Evolutionary conservation across 106 monocot species (phyloP), one percentile per base, ranked within the genome.

Genomic region (Gastrodia elata): DNA sequence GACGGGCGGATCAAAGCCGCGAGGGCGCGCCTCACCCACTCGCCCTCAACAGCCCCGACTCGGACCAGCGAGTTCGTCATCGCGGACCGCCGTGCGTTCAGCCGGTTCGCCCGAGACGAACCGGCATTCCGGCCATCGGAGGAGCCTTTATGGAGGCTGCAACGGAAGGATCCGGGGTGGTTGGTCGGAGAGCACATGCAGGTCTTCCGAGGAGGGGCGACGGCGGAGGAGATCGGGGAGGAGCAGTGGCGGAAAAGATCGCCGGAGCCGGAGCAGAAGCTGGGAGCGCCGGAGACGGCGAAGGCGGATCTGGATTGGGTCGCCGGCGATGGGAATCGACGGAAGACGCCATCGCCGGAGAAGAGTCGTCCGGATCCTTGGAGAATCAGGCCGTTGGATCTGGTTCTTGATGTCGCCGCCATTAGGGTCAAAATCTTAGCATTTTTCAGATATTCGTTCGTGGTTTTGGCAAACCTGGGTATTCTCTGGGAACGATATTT

Each of bases 151-250:
- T 88, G 88, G 55, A 88, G 82, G 37, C 81, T 70, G 80, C 88
- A 88, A 1, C 88, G 84, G 77, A 82, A 88, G 26, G 88, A 84
- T 0, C 88, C 88, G 4, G 88, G 88, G n/a, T 88, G 88, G 3
- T 77, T 88, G 48, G 84, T 88, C 68, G 88, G 88, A 7, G 88
- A 84, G 75, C 88, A 88, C 79, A 84, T 77, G 72, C 88, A 88
- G 6, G 82, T 88, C 77, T 70, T 83, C 74, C 30, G 81, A 81
- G 4, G 74, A 75, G 8, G 79, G 75, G 43, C 55, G 33, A 38
- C 32, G 18, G 71, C 44, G 56, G 65, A 25, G 5, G 70, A 39
- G 33, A 80, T 32, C 0, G 70, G 32, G 10, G 79, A 43, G 8
- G 84, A 71, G 4, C 87, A 73, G 10, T 27, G 30, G 74, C 18